A percentile compares a stretch with the other conserved stretches of the same genome.
phyloP scores from a whole-genome alignment of 371 early-diverging fungal genomes.

The Circinella minor region DNA sequence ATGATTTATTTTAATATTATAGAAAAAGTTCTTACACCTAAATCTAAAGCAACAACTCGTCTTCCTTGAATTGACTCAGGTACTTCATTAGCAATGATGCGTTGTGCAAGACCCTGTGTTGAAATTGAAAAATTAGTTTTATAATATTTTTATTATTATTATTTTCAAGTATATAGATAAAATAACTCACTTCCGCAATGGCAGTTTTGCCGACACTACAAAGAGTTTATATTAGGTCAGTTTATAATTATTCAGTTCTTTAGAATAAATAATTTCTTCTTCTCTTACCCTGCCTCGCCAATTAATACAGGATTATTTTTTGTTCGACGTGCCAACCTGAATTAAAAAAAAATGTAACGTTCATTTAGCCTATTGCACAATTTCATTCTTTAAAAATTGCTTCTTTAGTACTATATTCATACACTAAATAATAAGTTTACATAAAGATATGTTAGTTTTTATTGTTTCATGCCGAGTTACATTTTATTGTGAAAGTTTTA shows the following conservation, averaged over 20 bases:
- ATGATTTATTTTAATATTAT: neutral
- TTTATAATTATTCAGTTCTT: neutral
- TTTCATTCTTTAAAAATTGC: no score
- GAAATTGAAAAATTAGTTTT: neutral
- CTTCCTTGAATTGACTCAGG: constrained; percentile 78
- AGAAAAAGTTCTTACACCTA: constrained; percentile 57
- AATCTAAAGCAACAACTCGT: constrained; percentile 78
- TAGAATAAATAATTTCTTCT: neutral
- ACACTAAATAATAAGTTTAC: constrained; percentile 24
- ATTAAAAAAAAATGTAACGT: neutral
- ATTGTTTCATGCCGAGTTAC: neutral
- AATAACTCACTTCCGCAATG: constrained; percentile 46
- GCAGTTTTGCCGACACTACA: constrained; percentile 65
- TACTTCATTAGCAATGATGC: constrained; percentile 82
- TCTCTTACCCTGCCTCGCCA: constrained; percentile 72
- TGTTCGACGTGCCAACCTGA: constrained; percentile 72
- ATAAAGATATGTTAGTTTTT: no score
- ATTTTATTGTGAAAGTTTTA: neutral
- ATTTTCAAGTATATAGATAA: neutral
- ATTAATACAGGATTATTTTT: constrained; percentile 94
- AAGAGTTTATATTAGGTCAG: neutral
- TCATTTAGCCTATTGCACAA: neutral
- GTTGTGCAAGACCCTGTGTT: constrained; percentile 74
- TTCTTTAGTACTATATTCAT: constrained; percentile 9
- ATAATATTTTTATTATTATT: no score